These are phyloP conservation scores for Coleophoma cylindrospora DNA, from an alignment of 2,329 filamentous ascomycete genomes.

Conservation along the genomic window DNA sequence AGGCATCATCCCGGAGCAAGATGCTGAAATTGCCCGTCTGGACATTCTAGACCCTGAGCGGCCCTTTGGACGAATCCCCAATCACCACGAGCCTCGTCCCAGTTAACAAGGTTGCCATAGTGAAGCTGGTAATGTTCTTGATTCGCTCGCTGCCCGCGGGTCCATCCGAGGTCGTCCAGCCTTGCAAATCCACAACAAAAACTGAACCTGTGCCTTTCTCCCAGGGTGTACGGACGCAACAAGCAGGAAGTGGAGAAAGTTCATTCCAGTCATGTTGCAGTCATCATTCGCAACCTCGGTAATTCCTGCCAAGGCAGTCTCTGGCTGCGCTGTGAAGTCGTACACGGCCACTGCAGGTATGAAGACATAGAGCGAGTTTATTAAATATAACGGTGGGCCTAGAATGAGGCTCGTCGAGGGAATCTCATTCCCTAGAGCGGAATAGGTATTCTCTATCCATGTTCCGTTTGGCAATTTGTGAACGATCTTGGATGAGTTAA, in stretches of 20 bases:
- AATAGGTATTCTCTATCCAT: slow-evolving; percentile 17
- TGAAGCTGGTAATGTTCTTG: slow-evolving; percentile 14
- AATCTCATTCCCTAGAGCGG: slow-evolving; percentile 9
- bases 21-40: neutral
- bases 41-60: neutral
- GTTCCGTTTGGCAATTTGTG: slow-evolving; percentile 13
- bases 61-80: slow-evolving; percentile 1
- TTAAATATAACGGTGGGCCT: neutral
- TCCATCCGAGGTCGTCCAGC: neutral
- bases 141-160: neutral
- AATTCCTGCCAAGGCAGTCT: slow-evolving; percentile 28
- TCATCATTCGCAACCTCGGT: slow-evolving; percentile 25
- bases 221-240: slow-evolving; percentile 2
- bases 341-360: slow-evolving; percentile 6
- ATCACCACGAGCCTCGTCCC: slow-evolving; percentile 8
- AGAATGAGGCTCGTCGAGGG: neutral
- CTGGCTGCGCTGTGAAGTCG: slow-evolving; percentile 4
- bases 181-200: slow-evolving; percentile 8
- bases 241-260: slow-evolving; percentile 2
- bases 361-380: neutral
- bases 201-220: slow-evolving; percentile 10
- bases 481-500: slow-evolving; percentile 1
- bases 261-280: slow-evolving; percentile 20
- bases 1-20: neutral
- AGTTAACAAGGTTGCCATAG: slow-evolving; percentile 5